Evolutionary conservation across 768 basidiomycete genomes (phyloP), one percentile per base, ranked within the genome.

Genomic region (Mycena belliarum): DNA sequence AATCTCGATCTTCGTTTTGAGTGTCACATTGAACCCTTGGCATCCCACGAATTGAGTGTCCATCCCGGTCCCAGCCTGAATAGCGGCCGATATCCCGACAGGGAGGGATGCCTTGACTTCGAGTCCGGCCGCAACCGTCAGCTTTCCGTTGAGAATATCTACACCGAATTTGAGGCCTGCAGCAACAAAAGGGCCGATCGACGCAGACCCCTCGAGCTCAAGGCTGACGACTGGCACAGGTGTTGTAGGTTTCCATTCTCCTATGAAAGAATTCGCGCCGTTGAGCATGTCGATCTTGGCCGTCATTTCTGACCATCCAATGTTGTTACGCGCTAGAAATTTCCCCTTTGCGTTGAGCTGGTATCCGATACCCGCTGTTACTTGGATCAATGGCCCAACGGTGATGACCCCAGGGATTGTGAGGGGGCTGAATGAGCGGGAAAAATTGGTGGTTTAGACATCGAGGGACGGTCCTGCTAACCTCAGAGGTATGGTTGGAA

Each of bases 251-350:
- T 15, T 32, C 50, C 50, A 52, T 20, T 32, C 16, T 12, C 41
- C 41, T 18, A 52, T 43, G 18, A 6, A 24, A 14, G 52, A 52
- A 7, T 52, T 44, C 14, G 6, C 10, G 8, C 32, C 32, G 18
- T 45, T 16, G 8, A 52, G 10, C 41, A 52, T 32, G 33, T 52
- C 52, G 14, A 52, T 1, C 6, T 43, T 32, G 21, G 52, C 52
- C 1, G 28, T 52, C 52, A 52, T 52, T 12, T 52, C 18, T 6
- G 52, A 52, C 52, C 52, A 52, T 2, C 52, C 52, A 10, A 52
- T 52, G 16, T 52, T 52, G 43, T 33, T 52, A 2, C 52, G 52
- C 2, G 52, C 43, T 2, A 52, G 21, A 1, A 45, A 12, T n/a
- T 32, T 52, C 1, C 52, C 52, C 18, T 21, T 16, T 2, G 45